Evolutionary conservation across 2,329 filamentous ascomycete genomes (phyloP).

Genomic region (Alternaria hordeiaustralica): DNA sequence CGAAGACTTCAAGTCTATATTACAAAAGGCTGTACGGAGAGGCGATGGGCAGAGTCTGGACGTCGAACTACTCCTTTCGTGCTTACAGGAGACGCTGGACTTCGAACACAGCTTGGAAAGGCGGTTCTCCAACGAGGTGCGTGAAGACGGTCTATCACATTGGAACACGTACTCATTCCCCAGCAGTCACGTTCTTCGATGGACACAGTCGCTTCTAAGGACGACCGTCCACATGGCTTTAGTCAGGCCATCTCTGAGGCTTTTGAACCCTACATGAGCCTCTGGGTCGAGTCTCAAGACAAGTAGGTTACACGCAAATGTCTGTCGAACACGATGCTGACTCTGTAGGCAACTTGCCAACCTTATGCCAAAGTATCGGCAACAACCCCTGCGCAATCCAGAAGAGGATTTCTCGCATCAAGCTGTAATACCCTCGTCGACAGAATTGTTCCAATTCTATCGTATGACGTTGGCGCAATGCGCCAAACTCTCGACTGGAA

Average conservation of each 20-base stretch:
- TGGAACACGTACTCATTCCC: constrained; percentile 21
- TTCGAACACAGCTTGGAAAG: constrained; percentile 93
- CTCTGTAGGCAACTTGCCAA: constrained; percentile 69
- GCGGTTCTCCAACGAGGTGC: constrained; percentile 71
- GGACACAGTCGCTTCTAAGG: constrained; percentile 82
- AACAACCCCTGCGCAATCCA: constrained; percentile 76
- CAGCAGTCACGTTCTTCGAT: constrained; percentile 76
- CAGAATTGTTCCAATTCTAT: constrained; percentile 97
- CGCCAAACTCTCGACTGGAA: constrained; percentile 92
- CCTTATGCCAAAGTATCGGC: constrained; percentile 87
- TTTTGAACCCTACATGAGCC: constrained; percentile 93
- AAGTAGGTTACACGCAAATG: constrained; percentile 53
- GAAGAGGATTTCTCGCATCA: constrained; percentile 94
- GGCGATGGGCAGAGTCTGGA: constrained; percentile 80
- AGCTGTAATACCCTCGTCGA: constrained; percentile 89
- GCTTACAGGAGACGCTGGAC: constrained; percentile 92
- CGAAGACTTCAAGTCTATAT: constrained; percentile 92
- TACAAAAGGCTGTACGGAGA: constrained; percentile 84
- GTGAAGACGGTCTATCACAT: not conserved
- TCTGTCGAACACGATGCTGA: constrained; percentile 12
- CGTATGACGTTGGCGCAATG: constrained; percentile 91
- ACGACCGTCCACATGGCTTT: constrained; percentile 78
- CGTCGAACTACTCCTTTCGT: constrained; percentile 86
- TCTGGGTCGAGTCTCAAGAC: constrained; percentile 98
- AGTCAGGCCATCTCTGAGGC: constrained; percentile 92